These are phyloP conservation scores for Murraya paniculata DNA, from an alignment of 345 rosid species.

Conservation along the genomic window DNA sequence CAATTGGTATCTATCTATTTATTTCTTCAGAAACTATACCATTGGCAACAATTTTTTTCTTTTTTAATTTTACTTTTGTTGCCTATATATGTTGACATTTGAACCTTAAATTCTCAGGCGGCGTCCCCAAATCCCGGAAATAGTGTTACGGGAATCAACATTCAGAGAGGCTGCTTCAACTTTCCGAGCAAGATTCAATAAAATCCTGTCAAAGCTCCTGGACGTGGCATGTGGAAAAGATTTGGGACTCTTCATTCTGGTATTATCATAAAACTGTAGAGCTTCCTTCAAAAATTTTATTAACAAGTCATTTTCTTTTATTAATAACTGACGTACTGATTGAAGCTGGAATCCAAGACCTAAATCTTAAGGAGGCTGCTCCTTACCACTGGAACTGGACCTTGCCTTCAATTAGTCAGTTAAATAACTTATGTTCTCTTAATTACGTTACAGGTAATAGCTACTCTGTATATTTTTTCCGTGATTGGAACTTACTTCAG, in stretches of 20 bases:
- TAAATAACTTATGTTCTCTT: neutral
- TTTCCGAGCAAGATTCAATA: slow-evolving; percentile 48
- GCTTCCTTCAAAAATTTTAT: neutral
- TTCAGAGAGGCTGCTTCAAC: slow-evolving; percentile 41
- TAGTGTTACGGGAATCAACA: slow-evolving; percentile 34
- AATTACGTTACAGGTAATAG: slow-evolving; percentile 34
- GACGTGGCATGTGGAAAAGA: slow-evolving; percentile 68
- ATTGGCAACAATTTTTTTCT: no score
- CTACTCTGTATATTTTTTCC: slow-evolving; percentile 56
- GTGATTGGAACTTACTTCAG: slow-evolving; percentile 68
- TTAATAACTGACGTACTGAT: no score
- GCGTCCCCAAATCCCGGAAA: slow-evolving; percentile 43
- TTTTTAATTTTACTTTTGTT: no score
- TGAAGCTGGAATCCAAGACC: no score
- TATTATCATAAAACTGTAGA: slow-evolving; percentile 12
- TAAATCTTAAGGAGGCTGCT: no score
- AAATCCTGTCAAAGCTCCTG: slow-evolving; percentile 39
- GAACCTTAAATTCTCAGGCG: slow-evolving; percentile 41
- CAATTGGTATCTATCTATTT: slow-evolving; percentile 40
- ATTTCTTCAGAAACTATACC: neutral
- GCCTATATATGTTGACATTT: neutral
- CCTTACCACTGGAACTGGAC: neutral
- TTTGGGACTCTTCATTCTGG: slow-evolving; percentile 54
- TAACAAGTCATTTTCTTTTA: neutral
- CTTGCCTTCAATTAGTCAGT: no score